phyloP scores from a whole-genome alignment of 1,284 basidiomycete species.

The Trichosporon sp. region DNA sequence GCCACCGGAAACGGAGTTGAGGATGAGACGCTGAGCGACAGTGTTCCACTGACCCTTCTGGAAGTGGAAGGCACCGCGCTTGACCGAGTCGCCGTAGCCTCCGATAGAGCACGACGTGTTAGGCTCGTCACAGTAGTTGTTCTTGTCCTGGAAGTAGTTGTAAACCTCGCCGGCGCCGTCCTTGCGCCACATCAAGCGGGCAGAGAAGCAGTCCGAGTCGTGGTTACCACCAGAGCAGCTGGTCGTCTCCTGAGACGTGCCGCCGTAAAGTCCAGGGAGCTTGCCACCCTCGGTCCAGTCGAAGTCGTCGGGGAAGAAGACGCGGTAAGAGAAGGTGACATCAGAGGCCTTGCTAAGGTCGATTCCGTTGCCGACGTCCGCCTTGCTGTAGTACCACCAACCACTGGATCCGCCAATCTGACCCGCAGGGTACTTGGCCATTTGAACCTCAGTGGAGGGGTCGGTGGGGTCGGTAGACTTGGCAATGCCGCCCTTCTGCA shows the following conservation, averaged over 20 bases:
- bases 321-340: constrained; percentile 52
- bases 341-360: constrained; percentile 45
- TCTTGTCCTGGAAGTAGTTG: constrained; percentile 44
- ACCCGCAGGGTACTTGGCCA: constrained; percentile 42
- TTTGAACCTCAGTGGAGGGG: constrained; percentile 36
- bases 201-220: constrained; percentile 54
- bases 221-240: constrained; percentile 57
- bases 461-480: constrained; percentile 43
- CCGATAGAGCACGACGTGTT: constrained; percentile 44
- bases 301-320: constrained; percentile 53
- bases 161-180: constrained; percentile 52
- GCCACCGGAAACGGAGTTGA: constrained; percentile 62
- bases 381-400: constrained; percentile 50
- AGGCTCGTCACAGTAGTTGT: constrained; percentile 40
- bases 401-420: constrained; percentile 40
- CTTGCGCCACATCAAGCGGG: constrained; percentile 56
- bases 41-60: constrained; percentile 66
- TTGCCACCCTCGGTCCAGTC: constrained; percentile 57
- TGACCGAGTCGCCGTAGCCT: constrained; percentile 60
- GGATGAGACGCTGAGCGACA: constrained; percentile 65
- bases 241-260: constrained; percentile 27
- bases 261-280: constrained; percentile 56
- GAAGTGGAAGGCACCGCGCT: constrained; percentile 72
- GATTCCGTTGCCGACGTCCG: constrained; percentile 36
- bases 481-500: constrained; percentile 15